A percentile compares a stretch with the other conserved stretches of the same genome.
Evolutionary conservation across 192 early-diverging fungal genomes (phyloP).

Genomic region (Chytriomyces confervae): DNA sequence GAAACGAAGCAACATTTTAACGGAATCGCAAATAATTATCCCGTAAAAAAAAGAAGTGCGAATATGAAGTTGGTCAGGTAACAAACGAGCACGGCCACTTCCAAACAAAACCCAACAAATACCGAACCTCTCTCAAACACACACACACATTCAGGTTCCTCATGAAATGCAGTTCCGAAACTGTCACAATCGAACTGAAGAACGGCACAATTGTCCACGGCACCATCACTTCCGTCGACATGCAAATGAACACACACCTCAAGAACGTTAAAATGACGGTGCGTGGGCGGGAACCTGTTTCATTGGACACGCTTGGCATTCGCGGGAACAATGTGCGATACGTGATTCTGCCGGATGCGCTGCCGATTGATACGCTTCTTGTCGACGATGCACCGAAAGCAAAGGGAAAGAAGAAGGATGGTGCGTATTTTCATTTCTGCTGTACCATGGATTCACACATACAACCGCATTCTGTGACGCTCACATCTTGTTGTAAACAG

Average conservation of each 20-base stretch:
- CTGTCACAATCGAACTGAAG: constrained; percentile 98
- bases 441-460: not conserved
- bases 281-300: constrained; percentile 86
- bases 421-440: not conserved
- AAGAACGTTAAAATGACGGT: constrained; percentile 99
- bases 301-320: constrained; percentile 90
- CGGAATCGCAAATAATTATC: too few relatives aligned
- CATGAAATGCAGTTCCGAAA: constrained; percentile 97
- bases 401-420: constrained; percentile 77
- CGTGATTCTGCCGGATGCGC: constrained; percentile 92
- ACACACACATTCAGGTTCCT: constrained; percentile 74
- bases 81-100: too few relatives aligned
- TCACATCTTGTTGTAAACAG: not conserved
- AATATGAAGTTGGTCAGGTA: too few relatives aligned
- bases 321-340: constrained; percentile 95
- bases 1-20: too few relatives aligned
- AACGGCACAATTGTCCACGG: constrained; percentile 98
- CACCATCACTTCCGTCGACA: constrained; percentile 95
- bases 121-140: too few relatives aligned
- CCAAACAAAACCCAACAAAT: too few relatives aligned
- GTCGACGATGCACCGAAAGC: constrained; percentile 94
- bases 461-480: not conserved
- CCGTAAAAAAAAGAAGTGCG: too few relatives aligned
- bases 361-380: constrained; percentile 94
- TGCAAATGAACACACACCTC: constrained; percentile 99